Conservation (phyloP, 768 basidiomycete genomes). For the Cubamyces sp. region DNA sequence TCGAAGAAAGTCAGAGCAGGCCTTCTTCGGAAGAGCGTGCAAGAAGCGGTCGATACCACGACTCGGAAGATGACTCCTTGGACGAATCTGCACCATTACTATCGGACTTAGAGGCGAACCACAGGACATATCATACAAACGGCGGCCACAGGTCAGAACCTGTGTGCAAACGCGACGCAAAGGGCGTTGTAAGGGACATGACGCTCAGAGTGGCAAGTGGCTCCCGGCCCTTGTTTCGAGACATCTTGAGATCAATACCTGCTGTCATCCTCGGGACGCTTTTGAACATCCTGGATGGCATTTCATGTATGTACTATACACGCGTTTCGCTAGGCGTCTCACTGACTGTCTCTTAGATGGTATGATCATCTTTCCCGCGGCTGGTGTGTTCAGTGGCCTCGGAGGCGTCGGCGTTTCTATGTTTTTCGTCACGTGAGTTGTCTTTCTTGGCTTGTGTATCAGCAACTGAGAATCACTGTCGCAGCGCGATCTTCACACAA, state of each 20-base stretch:
- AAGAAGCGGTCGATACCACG: neutral
- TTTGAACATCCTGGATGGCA: conserved; percentile 91
- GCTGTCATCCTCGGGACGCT: conserved; percentile 84
- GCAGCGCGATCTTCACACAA: conserved; percentile 76
- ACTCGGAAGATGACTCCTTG: neutral
- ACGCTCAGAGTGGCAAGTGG: neutral
- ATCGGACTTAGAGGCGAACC: conserved; percentile 31
- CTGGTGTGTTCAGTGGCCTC: conserved; percentile 76
- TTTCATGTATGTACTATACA: conserved; percentile 68
- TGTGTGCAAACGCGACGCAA: conserved; percentile 23
- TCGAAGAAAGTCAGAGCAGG: neutral
- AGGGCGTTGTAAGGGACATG: conserved; percentile 14
- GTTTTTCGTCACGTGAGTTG: conserved; percentile 82
- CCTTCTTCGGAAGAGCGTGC: neutral
- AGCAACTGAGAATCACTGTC: conserved; percentile 15
- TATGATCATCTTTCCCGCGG: conserved; percentile 93
- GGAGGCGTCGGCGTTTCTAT: conserved; percentile 93
- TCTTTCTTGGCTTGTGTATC: neutral
- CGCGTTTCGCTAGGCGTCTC: neutral
- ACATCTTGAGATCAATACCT: conserved; percentile 60
- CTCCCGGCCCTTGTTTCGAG: conserved; percentile 7
- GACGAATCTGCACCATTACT: conserved; percentile 30
- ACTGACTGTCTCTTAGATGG: conserved; percentile 59
- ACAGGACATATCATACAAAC: conserved; percentile 22
- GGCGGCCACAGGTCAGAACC: conserved; percentile 15